phyloP scores from a whole-genome alignment of 805 yeast species.

The Kluyveromyces dobzhanskii region DNA sequence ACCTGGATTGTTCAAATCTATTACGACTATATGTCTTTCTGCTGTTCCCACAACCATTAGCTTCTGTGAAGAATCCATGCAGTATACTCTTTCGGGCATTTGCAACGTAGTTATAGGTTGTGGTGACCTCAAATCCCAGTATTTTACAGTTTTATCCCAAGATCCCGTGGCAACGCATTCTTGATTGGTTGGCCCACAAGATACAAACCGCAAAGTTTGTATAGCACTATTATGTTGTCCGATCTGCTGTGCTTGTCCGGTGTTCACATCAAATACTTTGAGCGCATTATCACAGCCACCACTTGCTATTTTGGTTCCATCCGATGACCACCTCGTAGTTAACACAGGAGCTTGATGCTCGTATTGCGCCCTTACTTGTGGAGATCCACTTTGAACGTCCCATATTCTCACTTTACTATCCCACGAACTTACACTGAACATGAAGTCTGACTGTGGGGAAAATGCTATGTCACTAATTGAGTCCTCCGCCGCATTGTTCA shows the following conservation, averaged over 20 bases:
- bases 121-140: constrained; percentile 89
- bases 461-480: constrained; percentile 76
- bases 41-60: constrained; percentile 91
- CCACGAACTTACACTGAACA: constrained; percentile 81
- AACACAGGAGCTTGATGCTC: constrained; percentile 88
- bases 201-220: constrained; percentile 62
- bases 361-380: constrained; percentile 81
- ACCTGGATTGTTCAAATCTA: constrained; percentile 78
- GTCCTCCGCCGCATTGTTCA: constrained; percentile 85
- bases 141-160: constrained; percentile 91
- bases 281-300: constrained; percentile 92
- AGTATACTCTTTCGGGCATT: constrained; percentile 84
- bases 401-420: constrained; percentile 90
- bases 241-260: constrained; percentile 75
- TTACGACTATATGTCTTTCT: constrained; percentile 68
- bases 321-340: constrained; percentile 71
- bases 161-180: constrained; percentile 82
- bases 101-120: constrained; percentile 73
- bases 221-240: constrained; percentile 85
- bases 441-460: constrained; percentile 75
- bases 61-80: constrained; percentile 77
- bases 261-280: constrained; percentile 68
- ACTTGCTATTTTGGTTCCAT: constrained; percentile 79
- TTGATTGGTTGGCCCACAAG: constrained; percentile 76
- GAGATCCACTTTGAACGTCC: constrained; percentile 72